Conservation (phyloP, 2,329 filamentous ascomycete genomes). For the Aureobasidium mangrovei region DNA sequence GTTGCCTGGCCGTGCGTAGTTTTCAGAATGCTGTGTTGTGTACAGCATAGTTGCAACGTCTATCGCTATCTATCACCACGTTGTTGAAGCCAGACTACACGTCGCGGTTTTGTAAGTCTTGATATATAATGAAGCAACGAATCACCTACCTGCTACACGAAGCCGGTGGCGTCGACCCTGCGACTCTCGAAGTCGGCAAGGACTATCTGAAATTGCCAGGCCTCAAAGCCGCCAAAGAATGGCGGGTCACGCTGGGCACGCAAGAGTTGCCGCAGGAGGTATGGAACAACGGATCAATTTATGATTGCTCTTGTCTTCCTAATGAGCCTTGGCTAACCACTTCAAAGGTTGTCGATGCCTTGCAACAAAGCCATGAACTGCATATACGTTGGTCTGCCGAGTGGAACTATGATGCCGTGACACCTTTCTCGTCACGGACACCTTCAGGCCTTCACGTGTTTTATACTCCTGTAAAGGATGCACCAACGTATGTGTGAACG, state of each 20-base stretch:
- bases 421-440: conserved; percentile 65
- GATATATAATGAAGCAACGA: conserved; percentile 57
- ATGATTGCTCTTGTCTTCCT: conserved; percentile 5
- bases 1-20: conserved; percentile 13
- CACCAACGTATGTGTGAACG: conserved; percentile 26
- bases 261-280: conserved; percentile 65
- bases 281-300: conserved; percentile 12
- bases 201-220: conserved; percentile 48
- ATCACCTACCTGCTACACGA: conserved; percentile 63
- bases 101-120: neutral
- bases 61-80: conserved; percentile 4
- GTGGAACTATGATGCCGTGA: conserved; percentile 46
- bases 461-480: conserved; percentile 51
- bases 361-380: conserved; percentile 60
- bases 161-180: conserved; percentile 56
- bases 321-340: neutral
- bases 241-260: conserved; percentile 64
- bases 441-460: conserved; percentile 76
- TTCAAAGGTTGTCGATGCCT: conserved; percentile 48
- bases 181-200: conserved; percentile 50
- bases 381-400: conserved; percentile 72
- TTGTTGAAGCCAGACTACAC: conserved; percentile 1
- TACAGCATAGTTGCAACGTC: neutral
- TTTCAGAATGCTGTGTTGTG: neutral
- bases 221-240: conserved; percentile 64